These are phyloP conservation scores for Boletus edulis DNA, from an alignment of 768 basidiomycete species.

Conservation along the genomic window DNA sequence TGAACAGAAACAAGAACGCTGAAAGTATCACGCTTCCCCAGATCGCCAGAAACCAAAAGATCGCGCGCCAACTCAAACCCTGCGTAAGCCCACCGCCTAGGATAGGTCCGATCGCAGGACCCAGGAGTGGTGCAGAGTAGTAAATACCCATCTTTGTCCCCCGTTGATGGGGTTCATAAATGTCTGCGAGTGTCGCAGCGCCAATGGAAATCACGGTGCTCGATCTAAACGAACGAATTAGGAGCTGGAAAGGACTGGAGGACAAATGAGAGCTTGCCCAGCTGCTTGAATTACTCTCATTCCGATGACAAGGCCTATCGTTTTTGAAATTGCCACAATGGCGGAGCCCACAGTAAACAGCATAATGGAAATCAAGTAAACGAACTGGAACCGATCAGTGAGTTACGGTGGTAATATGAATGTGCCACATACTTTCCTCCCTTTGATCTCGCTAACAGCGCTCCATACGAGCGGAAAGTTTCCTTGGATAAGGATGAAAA, in stretches of 20 bases:
- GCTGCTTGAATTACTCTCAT: slow-evolving; percentile 66
- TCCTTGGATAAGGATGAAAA: slow-evolving; percentile 75
- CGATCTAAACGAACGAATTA: slow-evolving; percentile 37
- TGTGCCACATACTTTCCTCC: slow-evolving; percentile 53
- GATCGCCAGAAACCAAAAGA: slow-evolving; percentile 82
- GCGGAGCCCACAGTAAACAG: slow-evolving; percentile 56
- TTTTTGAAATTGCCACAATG: slow-evolving; percentile 55
- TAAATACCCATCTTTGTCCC: slow-evolving; percentile 82
- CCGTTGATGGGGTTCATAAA: slow-evolving; percentile 71
- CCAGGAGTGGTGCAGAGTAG: slow-evolving; percentile 77
- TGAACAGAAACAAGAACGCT: slow-evolving; percentile 68
- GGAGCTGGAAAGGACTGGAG: not conserved
- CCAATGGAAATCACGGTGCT: slow-evolving; percentile 73
- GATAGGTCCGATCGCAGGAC: slow-evolving; percentile 65
- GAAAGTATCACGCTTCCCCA: slow-evolving; percentile 53
- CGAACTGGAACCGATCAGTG: slow-evolving; percentile 34
- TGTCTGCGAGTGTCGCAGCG: slow-evolving; percentile 70
- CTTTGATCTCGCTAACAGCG: slow-evolving; percentile 51
- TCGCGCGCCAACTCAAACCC: slow-evolving; percentile 72
- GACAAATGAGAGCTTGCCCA: slow-evolving; percentile 41
- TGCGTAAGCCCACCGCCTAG: slow-evolving; percentile 70
- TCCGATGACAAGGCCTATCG: slow-evolving; percentile 57
- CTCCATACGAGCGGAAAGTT: slow-evolving; percentile 37
- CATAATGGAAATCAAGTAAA: slow-evolving; percentile 52
- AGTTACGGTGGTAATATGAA: not conserved